Evolutionary conservation across 768 basidiomycete species (phyloP), one percentile per base, ranked within the genome.

Genomic region (Panaeolus cyanescens): DNA sequence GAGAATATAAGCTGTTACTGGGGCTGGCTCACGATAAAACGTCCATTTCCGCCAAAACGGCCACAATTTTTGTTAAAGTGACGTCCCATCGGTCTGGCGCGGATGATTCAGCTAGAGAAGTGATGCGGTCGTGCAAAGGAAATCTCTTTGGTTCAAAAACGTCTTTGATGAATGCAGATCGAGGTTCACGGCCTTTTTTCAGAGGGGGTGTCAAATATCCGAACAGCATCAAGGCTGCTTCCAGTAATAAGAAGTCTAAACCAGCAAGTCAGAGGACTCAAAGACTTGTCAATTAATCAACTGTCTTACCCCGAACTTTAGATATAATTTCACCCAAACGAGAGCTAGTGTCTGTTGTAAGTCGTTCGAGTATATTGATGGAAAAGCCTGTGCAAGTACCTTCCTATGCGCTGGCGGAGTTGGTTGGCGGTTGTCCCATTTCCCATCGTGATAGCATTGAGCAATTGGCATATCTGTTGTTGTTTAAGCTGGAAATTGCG

Each of bases 221-320:
- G 67, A 88, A 81, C 0, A 90, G 65, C 56, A 83, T 80, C 40
- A 89, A 68, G 3, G 88, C 76, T 15, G 81, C 77, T 68, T 90
- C 88, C 40, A 87, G 70, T 13, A 81, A 79, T 17, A 89, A 72
- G 65, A 81, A 87, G 58, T 85, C 88, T 87, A 33, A 1, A 15
- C 13, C 36, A 36, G 5, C 68, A 32, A 40, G 63, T 7, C 61
- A 54, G 10, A 32, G 54, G 20, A 10, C 19, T 30, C 60, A 54
- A 54, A 62, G 6, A 42, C 10, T 45, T 25, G 3, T 32, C 6
- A 17, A 19, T 31, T 28, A 56, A 45, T 30, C 37, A 30, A n/a
- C 5, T 8, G 9, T 39, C 20, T 36, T 65, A 82, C 88, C 84
- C 74, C 71, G 80, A 20, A 80, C 82, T 37, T 76, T 72, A 33